Conservation (phyloP, 2,329 filamentous ascomycete genomes). For the Fusarium sp. region DNA sequence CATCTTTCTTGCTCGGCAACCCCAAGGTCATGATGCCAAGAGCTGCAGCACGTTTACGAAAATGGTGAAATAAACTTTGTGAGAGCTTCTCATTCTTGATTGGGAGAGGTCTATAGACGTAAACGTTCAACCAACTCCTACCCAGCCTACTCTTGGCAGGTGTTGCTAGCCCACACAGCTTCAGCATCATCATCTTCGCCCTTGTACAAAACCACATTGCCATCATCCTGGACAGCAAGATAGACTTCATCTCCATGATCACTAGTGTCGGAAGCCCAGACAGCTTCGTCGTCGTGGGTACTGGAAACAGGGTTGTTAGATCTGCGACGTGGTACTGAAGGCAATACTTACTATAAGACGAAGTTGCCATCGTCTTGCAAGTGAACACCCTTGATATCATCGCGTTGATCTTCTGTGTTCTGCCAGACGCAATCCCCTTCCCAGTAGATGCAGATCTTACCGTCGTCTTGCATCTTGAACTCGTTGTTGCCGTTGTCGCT, state of each 20-base stretch:
- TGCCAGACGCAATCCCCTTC: conserved; percentile 50
- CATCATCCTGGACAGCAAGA: conserved; percentile 51
- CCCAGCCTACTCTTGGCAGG: conserved; percentile 8
- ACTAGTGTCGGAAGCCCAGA: conserved; percentile 50
- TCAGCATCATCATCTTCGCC: conserved; percentile 40
- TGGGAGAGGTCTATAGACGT: not conserved
- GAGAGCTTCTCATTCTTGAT: too few relatives aligned
- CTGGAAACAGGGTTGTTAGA: conserved; percentile 6
- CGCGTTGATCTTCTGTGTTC: conserved; percentile 47
- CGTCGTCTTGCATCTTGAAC: conserved; percentile 52
- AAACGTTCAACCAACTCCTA: not conserved
- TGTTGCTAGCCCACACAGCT: conserved; percentile 51
- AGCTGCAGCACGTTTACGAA: too few relatives aligned
- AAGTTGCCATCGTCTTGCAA: conserved; percentile 53
- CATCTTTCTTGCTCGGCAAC: not conserved
- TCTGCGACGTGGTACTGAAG: accelerated
- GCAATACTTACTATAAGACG: conserved; percentile 50
- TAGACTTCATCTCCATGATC: conserved; percentile 40
- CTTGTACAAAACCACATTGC: conserved; percentile 52
- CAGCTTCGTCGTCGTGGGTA: conserved; percentile 32
- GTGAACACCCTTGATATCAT: conserved; percentile 48
- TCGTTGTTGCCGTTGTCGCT: conserved; percentile 51
- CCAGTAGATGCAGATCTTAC: conserved; percentile 51
- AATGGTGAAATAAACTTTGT: too few relatives aligned
- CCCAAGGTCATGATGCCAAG: too few relatives aligned